Evolutionary conservation across 2,329 filamentous ascomycete genomes (phyloP).

Genomic region (Xylariaceae sp.): DNA sequence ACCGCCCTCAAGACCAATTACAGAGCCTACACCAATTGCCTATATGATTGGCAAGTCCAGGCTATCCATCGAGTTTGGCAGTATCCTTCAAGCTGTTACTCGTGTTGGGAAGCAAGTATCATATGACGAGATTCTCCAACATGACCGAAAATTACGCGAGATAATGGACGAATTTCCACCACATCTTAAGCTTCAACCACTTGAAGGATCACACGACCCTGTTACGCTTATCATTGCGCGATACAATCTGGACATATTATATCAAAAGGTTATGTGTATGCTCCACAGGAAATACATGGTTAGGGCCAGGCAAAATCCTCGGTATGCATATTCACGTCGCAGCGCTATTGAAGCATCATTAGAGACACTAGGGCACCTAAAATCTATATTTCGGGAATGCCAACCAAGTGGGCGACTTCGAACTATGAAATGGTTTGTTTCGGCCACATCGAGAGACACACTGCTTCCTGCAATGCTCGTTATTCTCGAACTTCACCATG

Average conservation of each 20-base stretch:
- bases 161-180: slow-evolving; percentile 74
- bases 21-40: slow-evolving; percentile 75
- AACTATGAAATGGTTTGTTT: slow-evolving; percentile 78
- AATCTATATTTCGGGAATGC: slow-evolving; percentile 76
- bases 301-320: slow-evolving; percentile 76
- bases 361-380: slow-evolving; percentile 78
- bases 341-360: slow-evolving; percentile 87
- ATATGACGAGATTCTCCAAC: slow-evolving; percentile 69
- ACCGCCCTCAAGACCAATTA: slow-evolving; percentile 69
- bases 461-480: slow-evolving; percentile 85
- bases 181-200: slow-evolving; percentile 75
- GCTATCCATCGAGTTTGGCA: slow-evolving; percentile 71
- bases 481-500: slow-evolving; percentile 79
- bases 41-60: slow-evolving; percentile 79
- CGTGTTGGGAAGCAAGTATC: slow-evolving; percentile 59
- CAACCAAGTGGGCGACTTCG: slow-evolving; percentile 73
- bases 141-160: slow-evolving; percentile 66
- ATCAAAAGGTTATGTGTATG: slow-evolving; percentile 86
- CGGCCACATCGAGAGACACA: slow-evolving; percentile 82
- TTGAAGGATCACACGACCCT: slow-evolving; percentile 80
- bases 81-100: slow-evolving; percentile 70
- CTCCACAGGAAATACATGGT: slow-evolving; percentile 87
- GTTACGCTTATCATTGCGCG: slow-evolving; percentile 85
- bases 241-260: slow-evolving; percentile 82
- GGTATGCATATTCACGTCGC: slow-evolving; percentile 83